Evolutionary conservation across 495 filamentous ascomycete genomes (phyloP).

Genomic region (Aspergillus egyptiacus): DNA sequence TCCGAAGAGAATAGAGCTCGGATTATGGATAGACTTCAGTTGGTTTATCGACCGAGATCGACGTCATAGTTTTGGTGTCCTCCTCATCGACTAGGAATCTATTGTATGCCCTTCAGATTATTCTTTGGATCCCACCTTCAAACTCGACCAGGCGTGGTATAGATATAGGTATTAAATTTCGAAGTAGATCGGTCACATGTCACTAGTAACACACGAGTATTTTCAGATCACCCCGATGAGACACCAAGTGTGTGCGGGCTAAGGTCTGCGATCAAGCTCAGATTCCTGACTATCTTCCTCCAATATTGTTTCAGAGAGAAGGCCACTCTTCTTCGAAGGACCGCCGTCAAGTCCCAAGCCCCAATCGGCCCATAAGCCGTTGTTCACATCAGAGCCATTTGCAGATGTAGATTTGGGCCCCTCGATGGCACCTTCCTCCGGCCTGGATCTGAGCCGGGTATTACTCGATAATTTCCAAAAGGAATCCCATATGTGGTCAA

Average conservation of each 20-base stretch:
- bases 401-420: conserved; percentile 5
- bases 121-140: no score
- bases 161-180: no score
- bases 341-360: conserved; percentile 24
- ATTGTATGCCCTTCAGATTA: not conserved
- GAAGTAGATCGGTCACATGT: no score
- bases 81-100: not conserved
- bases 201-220: no score
- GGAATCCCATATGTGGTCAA: conserved; percentile 10
- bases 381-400: conserved; percentile 13
- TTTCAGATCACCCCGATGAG: not conserved
- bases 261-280: not conserved
- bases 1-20: no score
- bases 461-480: not conserved
- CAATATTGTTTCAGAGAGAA: conserved; percentile 55
- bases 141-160: no score
- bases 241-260: not conserved
- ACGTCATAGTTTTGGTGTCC: not conserved
- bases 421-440: not conserved
- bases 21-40: no score
- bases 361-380: conserved; percentile 32
- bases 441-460: conserved; percentile 4
- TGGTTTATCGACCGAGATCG: not conserved
- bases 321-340: conserved; percentile 26
- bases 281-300: conserved; percentile 52